Evolutionary conservation across 73 alveolate species (phyloP).

Genomic region (Breviolum minutum): DNA sequence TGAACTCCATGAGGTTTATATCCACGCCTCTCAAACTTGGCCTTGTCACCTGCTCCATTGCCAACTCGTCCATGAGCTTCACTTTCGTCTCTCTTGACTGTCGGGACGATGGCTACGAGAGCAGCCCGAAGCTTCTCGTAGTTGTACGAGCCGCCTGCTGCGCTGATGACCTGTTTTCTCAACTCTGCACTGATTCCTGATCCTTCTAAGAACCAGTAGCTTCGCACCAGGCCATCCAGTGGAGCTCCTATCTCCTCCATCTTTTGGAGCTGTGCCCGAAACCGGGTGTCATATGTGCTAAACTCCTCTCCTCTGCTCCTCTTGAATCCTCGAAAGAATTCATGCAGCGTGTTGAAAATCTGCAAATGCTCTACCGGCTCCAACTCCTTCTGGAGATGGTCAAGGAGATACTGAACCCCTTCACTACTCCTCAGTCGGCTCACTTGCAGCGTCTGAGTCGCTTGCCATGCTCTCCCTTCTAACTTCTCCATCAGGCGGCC

Average conservation of each 20-base stretch:
- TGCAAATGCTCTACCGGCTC: slow-evolving; percentile 13
- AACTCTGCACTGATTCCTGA: neutral
- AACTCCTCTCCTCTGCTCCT: neutral
- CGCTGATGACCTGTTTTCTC: neutral
- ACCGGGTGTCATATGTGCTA: neutral
- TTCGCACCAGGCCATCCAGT: no score
- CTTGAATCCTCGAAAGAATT: neutral
- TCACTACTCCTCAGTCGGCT: neutral
- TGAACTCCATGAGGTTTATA: neutral
- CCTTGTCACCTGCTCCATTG: neutral
- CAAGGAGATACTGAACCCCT: neutral
- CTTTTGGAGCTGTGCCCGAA: neutral
- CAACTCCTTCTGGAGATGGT: neutral
- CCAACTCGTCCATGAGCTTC: no score
- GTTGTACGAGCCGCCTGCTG: slow-evolving; percentile 1
- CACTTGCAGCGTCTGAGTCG: neutral
- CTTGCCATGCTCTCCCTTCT: neutral
- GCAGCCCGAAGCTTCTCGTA: neutral
- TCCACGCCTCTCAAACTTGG: neutral
- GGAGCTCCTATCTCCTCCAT: slow-evolving; percentile 36
- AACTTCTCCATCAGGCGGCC: neutral
- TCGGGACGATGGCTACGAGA: neutral
- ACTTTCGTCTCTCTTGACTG: neutral
- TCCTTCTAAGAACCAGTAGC: neutral
- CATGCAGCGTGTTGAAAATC: neutral